These are phyloP conservation scores for Rhododendron vialii DNA, from an alignment of 148 eudicot genomes.

Conservation along the genomic window DNA sequence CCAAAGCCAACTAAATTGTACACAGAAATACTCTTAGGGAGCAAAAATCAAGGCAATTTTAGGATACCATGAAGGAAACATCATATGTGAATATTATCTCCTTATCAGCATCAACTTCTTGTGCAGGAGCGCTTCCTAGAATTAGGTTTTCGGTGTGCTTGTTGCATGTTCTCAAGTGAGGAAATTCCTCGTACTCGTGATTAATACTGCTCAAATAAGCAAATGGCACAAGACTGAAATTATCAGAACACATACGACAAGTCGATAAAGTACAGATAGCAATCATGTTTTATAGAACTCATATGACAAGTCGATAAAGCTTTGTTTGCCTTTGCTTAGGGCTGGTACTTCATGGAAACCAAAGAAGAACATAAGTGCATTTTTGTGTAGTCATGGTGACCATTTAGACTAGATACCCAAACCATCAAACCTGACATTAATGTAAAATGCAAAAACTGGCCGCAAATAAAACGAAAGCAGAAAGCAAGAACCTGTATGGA, in stretches of 20 bases:
- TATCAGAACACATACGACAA: neutral
- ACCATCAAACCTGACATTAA: neutral
- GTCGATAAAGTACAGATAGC: no score
- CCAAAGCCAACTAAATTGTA: neutral
- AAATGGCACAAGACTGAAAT: neutral
- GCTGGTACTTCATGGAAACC: no score
- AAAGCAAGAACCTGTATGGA: slow-evolving; percentile 42
- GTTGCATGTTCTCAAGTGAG: slow-evolving; percentile 16
- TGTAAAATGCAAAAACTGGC: neutral
- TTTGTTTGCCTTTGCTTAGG: no score
- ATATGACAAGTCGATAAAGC: no score
- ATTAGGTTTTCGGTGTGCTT: neutral
- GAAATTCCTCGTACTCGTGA: slow-evolving; percentile 30
- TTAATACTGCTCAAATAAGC: slow-evolving; percentile 30
- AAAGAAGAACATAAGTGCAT: no score
- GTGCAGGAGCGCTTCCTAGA: slow-evolving; percentile 6
- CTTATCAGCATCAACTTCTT: slow-evolving; percentile 15
- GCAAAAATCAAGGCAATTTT: neutral
- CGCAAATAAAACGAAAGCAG: neutral
- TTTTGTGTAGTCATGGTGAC: neutral
- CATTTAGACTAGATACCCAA: neutral
- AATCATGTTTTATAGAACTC: no score
- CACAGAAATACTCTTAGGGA: no score
- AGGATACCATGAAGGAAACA: slow-evolving; percentile 39
- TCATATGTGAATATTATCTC: slow-evolving; percentile 22